Evolutionary conservation across 179 eudicot genomes (phyloP), one percentile per base, ranked within the genome.

Genomic region (Gypsophila paniculata): DNA sequence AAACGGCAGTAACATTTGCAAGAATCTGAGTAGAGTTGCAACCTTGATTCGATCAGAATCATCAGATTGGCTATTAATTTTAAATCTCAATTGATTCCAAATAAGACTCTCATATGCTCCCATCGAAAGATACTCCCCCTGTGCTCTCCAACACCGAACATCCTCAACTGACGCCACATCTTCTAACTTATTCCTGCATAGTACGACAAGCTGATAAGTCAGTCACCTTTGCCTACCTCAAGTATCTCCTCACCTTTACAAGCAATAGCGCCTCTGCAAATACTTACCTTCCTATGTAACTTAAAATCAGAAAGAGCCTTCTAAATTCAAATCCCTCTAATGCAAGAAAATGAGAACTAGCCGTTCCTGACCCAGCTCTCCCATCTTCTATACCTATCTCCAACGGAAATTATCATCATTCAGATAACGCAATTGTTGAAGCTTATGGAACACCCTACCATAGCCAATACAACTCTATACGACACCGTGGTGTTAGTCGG

Each of bases 271-370:
- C 17, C 76, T 14, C 19, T 32, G n/a, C 61, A 55, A 14, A 15
- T 53, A 75, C 75, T 63, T 74, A 91, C 97, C 85, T 84, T 76
- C 91, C 86, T 55, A 83, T 69, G 78, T 91, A 87, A 82, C 80
- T 83, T 46, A 86, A 69, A 26, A 91, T 59, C 66, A 91, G 73
- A 74, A 91, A 87, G 36, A 77, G 54, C 74, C 78, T 87, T 66
- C 89, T 77, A 65, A 83, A 91, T 74, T 89, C 95, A 17, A 91
- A 84, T 46, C 83, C 84, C 32, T 80, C 75, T 29, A 91, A 81
- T 34, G 83, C 86, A 64, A 52, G 52, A 72, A 79, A 75, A 60
- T 77, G 87, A 7, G 78, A 63, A 75, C 79, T 81, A 25, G 75
- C 38, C 61, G 32, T 19, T 22, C 10, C 69, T 15, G 68, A 67